Evolutionary conservation across 139 green algal genomes (phyloP).

Genomic region (Raphidocelis subcapitata): DNA sequence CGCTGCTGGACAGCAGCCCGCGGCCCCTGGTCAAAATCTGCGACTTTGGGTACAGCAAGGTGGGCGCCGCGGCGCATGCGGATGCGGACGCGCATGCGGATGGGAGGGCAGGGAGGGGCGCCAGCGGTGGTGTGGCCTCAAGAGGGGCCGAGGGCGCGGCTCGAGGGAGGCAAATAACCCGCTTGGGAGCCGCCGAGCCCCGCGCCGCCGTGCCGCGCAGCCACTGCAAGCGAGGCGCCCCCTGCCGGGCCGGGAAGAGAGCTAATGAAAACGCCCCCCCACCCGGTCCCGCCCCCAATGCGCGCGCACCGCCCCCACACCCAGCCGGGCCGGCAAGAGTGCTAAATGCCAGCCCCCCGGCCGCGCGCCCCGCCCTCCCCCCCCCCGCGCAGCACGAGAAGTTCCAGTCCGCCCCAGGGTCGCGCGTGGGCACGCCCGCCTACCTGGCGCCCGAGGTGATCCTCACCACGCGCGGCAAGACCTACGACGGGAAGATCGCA

Average conservation of each 20-base stretch:
- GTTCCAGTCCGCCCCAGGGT: slow-evolving; percentile 75
- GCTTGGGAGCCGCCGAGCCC: too few species aligned
- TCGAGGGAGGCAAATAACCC: too few species aligned
- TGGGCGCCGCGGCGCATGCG: background rate
- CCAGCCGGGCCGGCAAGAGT: background rate
- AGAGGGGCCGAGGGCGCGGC: too few species aligned
- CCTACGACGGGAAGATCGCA: slow-evolving; percentile 75
- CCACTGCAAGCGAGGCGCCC: too few species aligned
- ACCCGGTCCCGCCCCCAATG: background rate
- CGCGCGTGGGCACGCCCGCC: slow-evolving; percentile 88
- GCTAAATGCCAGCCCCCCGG: slow-evolving; percentile 2
- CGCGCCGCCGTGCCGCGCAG: too few species aligned
- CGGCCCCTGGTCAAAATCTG: slow-evolving; percentile 90
- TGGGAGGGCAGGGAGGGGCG: too few species aligned
- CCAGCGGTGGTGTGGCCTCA: too few species aligned
- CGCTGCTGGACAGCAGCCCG: slow-evolving; percentile 74
- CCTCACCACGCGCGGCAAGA: slow-evolving; percentile 73
- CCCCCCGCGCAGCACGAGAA: slow-evolving; percentile 71
- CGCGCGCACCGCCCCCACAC: background rate
- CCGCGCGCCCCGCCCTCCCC: background rate
- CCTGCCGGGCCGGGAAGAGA: too few species aligned
- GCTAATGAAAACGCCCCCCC: too few species aligned
- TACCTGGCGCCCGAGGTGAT: slow-evolving; percentile 96
- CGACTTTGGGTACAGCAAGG: slow-evolving; percentile 86
- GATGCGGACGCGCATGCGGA: too few species aligned